Conservation (phyloP, 306 rosid genomes). For the Cucumis sativus region Cucumber_9930_V3 NC_026657.2:26468001-26468500, state of each 20-base stretch:
- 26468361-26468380: constrained; percentile 91
- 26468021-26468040: constrained; percentile 78
- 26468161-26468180: background rate
- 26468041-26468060: constrained; percentile 73
- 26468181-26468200: background rate
- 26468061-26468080: constrained; percentile 48
- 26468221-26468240: constrained; percentile 88
- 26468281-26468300: constrained; percentile 70
- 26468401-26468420: background rate
- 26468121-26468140: constrained; percentile 40
- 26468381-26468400: constrained; percentile 45
- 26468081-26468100: constrained; percentile 54
- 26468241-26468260: constrained; percentile 91
- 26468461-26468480: background rate
- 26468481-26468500: background rate
- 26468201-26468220: constrained; percentile 45
- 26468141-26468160: background rate
- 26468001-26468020: constrained; percentile 69
- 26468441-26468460: background rate
- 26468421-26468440: background rate
- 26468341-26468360: constrained; percentile 53
- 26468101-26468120: constrained; percentile 64
- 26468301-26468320: constrained; percentile 84
- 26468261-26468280: constrained; percentile 95
- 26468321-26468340: constrained; percentile 62